Evolutionary conservation across 768 basidiomycete genomes (phyloP).

Genomic region (Saitozyma sp.): DNA sequence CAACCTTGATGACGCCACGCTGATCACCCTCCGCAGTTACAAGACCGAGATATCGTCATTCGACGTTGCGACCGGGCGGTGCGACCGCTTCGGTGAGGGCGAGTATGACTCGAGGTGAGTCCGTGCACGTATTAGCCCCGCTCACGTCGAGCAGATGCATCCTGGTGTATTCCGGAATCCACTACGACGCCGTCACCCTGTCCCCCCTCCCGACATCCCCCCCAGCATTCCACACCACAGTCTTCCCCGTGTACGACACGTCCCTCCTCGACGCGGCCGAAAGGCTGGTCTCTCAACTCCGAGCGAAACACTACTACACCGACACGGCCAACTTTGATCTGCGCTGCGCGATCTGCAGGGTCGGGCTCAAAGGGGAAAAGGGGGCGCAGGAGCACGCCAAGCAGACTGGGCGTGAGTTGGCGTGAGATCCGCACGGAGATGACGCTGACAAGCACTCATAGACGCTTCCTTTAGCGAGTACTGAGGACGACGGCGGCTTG

Average conservation of each 20-base stretch:
- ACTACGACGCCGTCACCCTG: conserved; percentile 87
- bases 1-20: neutral
- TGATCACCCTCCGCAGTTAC: conserved; percentile 54
- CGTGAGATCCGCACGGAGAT: neutral
- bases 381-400: conserved; percentile 84
- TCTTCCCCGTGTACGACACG: conserved; percentile 63
- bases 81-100: conserved; percentile 74
- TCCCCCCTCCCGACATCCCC: conserved; percentile 76
- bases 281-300: conserved; percentile 70
- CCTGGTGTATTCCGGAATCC: conserved; percentile 92
- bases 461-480: conserved; percentile 52
- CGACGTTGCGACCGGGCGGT: conserved; percentile 87
- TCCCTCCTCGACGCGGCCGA: conserved; percentile 55
- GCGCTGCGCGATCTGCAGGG: conserved; percentile 68
- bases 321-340: conserved; percentile 90
- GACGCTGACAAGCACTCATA: conserved; percentile 8
- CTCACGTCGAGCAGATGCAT: conserved; percentile 57
- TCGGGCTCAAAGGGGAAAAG: conserved; percentile 89
- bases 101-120: conserved; percentile 53
- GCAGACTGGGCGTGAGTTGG: conserved; percentile 71
- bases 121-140: conserved; percentile 10
- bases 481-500: too few relatives aligned
- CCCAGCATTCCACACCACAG: conserved; percentile 82
- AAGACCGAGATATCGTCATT: conserved; percentile 81
- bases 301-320: conserved; percentile 78